Evolutionary conservation across 2,329 filamentous ascomycete species (phyloP), one percentile per base, ranked within the genome.

Genomic region (Diaporthe vexans): DNA sequence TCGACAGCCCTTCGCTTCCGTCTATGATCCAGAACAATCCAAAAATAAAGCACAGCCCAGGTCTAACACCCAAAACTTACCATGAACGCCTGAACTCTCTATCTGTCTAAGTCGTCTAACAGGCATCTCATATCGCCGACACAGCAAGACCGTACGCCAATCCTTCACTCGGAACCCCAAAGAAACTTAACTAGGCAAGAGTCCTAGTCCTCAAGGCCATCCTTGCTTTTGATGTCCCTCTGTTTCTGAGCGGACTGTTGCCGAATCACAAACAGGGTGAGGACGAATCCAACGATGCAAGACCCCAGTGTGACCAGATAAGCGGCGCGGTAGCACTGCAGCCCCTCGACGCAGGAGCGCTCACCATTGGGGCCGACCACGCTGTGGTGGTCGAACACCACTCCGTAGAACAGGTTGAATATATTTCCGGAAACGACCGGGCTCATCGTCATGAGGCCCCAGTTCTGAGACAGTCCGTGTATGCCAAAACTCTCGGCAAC

Each of bases 361-460:
- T 95, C 91, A 26, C 94, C 95, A 56, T 91, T 89, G 0, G 89
- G 87, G 26, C 90, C 88, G 13, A 94, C 85, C 46, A 92, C 84
- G 29, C 93, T 95, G 82, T 98, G 95, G 11, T 86, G 85, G 81
- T 99, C 97, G 78, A 95, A 97, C 0, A 98, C 91, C 21, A 83
- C 85, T 65, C 97, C 97, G 81, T 98, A 99, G 74, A 97, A 91
- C 1, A 98, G 85, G 81, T 98, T 99, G 88, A 97, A 98, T 29
- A 98, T 83, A 79, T 98, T 97, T 67, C 95, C 95, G 11, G 93
- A 95, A 37, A 98, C 84, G 3, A 98, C 94, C 0, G 96, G 95
- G 3, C 94, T 93, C 63, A 98, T 86, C 0, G 95, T 98, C 92
- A 99, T 97, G 79, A 94, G 93, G 19, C 97, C 97, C 96, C 97